A percentile compares a stretch with the other conserved stretches of the same genome.
phyloP scores from a whole-genome alignment of 352 stramenopile genomes.

The Discostella stelligera region DNA sequence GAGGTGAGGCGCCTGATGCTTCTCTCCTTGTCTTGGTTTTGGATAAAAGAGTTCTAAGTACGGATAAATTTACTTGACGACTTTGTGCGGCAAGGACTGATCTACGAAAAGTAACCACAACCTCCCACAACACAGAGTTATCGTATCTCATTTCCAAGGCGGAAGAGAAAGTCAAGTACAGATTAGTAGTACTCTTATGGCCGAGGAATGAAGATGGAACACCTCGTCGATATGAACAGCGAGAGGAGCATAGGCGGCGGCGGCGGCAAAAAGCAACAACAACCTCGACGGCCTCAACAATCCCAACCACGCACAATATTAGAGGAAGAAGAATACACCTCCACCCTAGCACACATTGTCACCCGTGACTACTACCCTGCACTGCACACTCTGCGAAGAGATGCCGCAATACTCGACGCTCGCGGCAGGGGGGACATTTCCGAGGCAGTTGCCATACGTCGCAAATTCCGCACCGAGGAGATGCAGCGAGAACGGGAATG shows the following conservation, averaged over 20 bases:
- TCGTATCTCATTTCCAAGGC: no score
- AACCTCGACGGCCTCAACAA: background rate
- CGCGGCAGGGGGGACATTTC: conserved; percentile 52
- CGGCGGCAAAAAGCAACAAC: background rate
- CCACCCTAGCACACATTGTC: conserved; percentile 64
- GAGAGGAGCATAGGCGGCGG: background rate
- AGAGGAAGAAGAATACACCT: conserved; percentile 73
- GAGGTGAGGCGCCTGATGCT: no score
- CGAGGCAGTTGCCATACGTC: conserved; percentile 52
- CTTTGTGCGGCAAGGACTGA: no score
- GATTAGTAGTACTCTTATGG: no score
- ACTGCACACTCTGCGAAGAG: conserved; percentile 42
- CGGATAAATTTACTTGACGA: no score
- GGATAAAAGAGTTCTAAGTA: no score
- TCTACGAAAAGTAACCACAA: no score
- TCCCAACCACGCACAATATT: conserved; percentile 55
- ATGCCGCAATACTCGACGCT: conserved; percentile 58
- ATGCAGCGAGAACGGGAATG: conserved; percentile 52
- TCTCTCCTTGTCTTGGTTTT: no score
- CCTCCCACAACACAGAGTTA: no score
- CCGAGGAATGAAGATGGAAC: conserved; percentile 1
- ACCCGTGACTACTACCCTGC: conserved; percentile 70
- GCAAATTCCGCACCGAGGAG: conserved; percentile 41
- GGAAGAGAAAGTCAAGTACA: no score
- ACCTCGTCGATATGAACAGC: background rate